phyloP scores from a whole-genome alignment of 495 filamentous ascomycete species.

The Penicillium cinerascens region DNA sequence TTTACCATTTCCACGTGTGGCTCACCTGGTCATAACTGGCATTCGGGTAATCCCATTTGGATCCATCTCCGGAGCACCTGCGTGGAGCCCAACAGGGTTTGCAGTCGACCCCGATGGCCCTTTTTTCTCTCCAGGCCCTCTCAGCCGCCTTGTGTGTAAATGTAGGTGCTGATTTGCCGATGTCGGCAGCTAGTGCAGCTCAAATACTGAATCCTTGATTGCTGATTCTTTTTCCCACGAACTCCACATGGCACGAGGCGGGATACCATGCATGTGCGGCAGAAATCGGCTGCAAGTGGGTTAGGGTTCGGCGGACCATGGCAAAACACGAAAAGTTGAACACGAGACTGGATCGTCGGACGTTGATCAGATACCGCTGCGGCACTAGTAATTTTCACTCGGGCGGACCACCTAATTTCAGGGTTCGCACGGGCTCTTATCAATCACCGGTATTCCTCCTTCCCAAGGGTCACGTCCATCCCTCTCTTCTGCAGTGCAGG shows the following conservation, averaged over 20 bases:
- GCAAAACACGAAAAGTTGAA: not conserved
- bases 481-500: not conserved
- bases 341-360: conserved; percentile 1
- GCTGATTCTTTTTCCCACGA: not conserved
- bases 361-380: conserved; percentile 13
- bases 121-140: not conserved
- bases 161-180: not conserved
- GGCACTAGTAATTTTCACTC: conserved; percentile 18
- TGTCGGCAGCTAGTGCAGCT: not conserved
- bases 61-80: not conserved
- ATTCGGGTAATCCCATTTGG: not conserved
- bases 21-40: not conserved
- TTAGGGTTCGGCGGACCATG: not conserved
- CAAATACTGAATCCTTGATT: not conserved
- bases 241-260: not conserved
- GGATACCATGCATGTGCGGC: not conserved
- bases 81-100: not conserved
- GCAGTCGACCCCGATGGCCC: not conserved
- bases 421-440: conserved; percentile 10
- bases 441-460: conserved; percentile 9
- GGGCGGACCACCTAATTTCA: not conserved
- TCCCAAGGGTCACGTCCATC: not conserved
- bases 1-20: not conserved
- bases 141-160: not conserved
- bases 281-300: not conserved